Percentiles rank a stretch among this genome's conserved stretches.
These are phyloP conservation scores for Dryadomyces quercivorus DNA, from an alignment of 2,329 filamentous ascomycete species.

Conservation along the genomic window DNA sequence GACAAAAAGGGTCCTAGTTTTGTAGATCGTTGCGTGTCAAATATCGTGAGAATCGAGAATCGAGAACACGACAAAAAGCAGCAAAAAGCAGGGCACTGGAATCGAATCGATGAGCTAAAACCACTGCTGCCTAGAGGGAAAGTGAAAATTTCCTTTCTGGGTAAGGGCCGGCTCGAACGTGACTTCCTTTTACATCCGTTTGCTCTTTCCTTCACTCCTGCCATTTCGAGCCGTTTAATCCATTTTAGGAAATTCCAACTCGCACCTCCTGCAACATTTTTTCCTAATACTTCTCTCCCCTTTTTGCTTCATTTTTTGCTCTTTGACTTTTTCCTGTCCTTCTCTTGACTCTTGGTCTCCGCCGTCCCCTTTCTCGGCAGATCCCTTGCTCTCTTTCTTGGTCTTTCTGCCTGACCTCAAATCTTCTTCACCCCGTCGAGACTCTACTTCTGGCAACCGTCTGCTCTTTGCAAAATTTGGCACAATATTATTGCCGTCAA, in stretches of 20 bases:
- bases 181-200: background rate
- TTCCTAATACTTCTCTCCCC: too few species aligned
- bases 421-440: background rate
- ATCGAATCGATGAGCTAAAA: background rate
- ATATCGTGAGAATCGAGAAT: too few species aligned
- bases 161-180: background rate
- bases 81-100: too few species aligned
- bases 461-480: background rate
- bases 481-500: too few species aligned
- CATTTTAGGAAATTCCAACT: background rate
- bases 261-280: too few species aligned
- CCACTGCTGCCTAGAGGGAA: background rate
- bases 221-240: background rate
- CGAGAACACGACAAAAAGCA: too few species aligned
- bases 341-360: background rate
- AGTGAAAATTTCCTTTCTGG: background rate
- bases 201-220: background rate
- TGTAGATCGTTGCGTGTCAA: background rate
- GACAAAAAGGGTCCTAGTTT: background rate
- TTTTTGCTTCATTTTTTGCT: background rate
- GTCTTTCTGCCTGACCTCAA: background rate
- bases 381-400: background rate
- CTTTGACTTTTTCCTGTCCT: background rate
- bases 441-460: background rate
- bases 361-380: background rate